phyloP scores from a whole-genome alignment of 2,329 filamentous ascomycete genomes.

The Diplodia seriata region DNA sequence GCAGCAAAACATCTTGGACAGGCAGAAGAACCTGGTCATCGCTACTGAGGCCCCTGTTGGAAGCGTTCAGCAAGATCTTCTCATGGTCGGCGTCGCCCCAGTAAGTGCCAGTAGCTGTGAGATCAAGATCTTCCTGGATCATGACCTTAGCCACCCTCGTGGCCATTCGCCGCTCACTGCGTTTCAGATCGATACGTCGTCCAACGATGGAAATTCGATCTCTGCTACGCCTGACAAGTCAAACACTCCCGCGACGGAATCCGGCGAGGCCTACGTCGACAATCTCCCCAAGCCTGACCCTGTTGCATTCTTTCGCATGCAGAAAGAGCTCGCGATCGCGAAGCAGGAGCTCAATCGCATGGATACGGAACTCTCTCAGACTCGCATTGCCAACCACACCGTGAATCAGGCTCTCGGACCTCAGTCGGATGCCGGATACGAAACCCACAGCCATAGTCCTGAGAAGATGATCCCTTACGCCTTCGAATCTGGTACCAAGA shows the following conservation, averaged over 20 bases:
- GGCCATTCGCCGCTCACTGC: not conserved
- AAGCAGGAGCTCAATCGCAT: slow-evolving; percentile 74
- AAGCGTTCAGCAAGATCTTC: slow-evolving; percentile 7
- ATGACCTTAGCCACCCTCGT: not conserved
- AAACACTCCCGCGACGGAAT: slow-evolving; percentile 34
- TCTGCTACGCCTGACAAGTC: slow-evolving; percentile 66
- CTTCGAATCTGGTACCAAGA: slow-evolving; percentile 57
- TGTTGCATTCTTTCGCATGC: slow-evolving; percentile 71
- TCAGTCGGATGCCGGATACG: slow-evolving; percentile 59
- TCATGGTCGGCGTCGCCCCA: slow-evolving; percentile 11
- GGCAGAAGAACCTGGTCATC: slow-evolving; percentile 12
- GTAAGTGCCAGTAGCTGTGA: slow-evolving; percentile 15
- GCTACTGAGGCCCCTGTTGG: not conserved
- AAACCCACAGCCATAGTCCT: slow-evolving; percentile 54
- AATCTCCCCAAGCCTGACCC: slow-evolving; percentile 47
- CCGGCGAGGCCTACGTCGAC: slow-evolving; percentile 39
- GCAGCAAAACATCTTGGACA: slow-evolving; percentile 50
- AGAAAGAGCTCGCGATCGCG: slow-evolving; percentile 73
- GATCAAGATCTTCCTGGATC: slow-evolving; percentile 5
- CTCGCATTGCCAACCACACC: slow-evolving; percentile 66
- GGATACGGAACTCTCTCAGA: slow-evolving; percentile 73
- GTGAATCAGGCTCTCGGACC: slow-evolving; percentile 62
- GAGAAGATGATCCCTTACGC: slow-evolving; percentile 58
- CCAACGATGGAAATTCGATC: slow-evolving; percentile 66
- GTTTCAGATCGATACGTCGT: slow-evolving; percentile 48